Evolutionary conservation across 2,329 filamentous ascomycete species (phyloP), one percentile per base, ranked within the genome.

Genomic region (Paecilomyces fulvus): DNA sequence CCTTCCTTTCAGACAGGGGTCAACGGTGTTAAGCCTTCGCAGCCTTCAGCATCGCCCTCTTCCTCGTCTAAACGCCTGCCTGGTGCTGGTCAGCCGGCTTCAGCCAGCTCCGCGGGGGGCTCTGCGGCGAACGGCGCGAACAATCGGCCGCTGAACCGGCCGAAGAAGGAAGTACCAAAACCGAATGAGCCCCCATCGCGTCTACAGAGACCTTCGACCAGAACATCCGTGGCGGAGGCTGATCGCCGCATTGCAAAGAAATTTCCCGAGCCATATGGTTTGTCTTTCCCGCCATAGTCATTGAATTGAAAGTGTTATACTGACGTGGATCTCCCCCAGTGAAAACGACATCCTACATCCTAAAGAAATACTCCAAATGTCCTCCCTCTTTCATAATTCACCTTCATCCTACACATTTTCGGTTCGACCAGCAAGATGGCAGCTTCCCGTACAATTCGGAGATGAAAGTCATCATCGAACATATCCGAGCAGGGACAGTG

Each of bases 401-500:
- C 70, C 78, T 99, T 30, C 86, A 96, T 68, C 81, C 85, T 9
- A 90, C 83, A 3, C 87, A 96, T 73, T 97, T 96, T 69, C 85
- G 88, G 57, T 95, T 99, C 74, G 92, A 97, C 64, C 85, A 91
- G 65, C 92, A 96, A 73, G 91, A 96, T 71, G 89, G 92, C 67
- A 92, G 89, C 68, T 96, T 96, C 65, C 82, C 84, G 4, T 97
- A 97, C 73, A 89, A 90, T 65, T 96, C 91, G 20, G 91, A 94
- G 23, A 96, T 97, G 92, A 85, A 82, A 64, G 74, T 89, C 63
- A 78, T 89, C 52, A 78, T 96, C 37, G 85, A 95, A 62, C 91
- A 96, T 70, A 73, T 97, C 50, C 82, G 82, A 61, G 78, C 77
- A 48, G 83, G 87, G 56, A 95, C 90, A 0, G 79, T 99, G 33